Conservation (phyloP, 2,329 filamentous ascomycete genomes). For the Huntiella omanensis region DNA sequence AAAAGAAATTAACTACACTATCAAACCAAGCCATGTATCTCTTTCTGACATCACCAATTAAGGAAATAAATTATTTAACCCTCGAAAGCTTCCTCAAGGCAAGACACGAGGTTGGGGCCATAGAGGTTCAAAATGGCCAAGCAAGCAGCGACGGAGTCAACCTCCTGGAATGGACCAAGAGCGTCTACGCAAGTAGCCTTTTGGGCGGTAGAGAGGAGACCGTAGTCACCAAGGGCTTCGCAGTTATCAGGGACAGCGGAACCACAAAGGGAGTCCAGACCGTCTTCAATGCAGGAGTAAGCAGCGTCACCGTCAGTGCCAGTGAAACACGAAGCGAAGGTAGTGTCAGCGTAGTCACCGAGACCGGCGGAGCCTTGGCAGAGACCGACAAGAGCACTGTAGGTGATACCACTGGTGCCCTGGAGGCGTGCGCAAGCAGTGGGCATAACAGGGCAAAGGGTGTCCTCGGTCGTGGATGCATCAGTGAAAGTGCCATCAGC, state of each 20-base stretch:
- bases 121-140: conserved; percentile 1
- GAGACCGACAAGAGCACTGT: not conserved
- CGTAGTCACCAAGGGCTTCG: not conserved
- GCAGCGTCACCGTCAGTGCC: not conserved
- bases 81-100: conserved; percentile 6
- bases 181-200: conserved; percentile 1
- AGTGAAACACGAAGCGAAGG: conserved; percentile 3
- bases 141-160: conserved; percentile 1
- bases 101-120: not conserved
- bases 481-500: not conserved
- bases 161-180: conserved; percentile 3
- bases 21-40: too few species aligned
- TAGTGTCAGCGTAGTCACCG: not conserved
- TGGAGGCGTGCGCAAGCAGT: conserved; percentile 2
- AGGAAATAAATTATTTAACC: too few species aligned
- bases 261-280: not conserved
- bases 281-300: conserved; percentile 3
- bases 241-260: not conserved
- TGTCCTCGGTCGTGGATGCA: not conserved
- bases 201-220: not conserved
- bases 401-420: not conserved
- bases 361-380: conserved; percentile 4
- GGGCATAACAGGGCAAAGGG: conserved; percentile 2
- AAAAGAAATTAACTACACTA: too few species aligned
- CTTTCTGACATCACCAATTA: too few species aligned